phyloP scores from a whole-genome alignment of 1,284 basidiomycete genomes.

The Heterobasidion annosum region DNA sequence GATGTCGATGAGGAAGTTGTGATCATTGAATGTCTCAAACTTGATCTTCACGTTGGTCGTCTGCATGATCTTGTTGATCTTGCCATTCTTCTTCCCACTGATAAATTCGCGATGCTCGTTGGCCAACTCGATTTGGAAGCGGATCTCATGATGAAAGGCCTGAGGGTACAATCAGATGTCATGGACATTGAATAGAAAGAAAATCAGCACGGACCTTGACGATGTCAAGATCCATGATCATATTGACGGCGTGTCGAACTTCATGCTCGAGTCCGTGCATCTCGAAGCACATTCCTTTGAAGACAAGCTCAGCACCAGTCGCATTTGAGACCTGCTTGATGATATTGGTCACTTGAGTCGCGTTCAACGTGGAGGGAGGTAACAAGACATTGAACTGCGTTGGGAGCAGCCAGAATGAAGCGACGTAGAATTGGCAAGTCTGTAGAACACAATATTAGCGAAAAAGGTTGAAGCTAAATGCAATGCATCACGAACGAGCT shows the following conservation, averaged over 20 bases:
- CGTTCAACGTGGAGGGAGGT: slow-evolving; percentile 75
- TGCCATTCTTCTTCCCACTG: slow-evolving; percentile 96
- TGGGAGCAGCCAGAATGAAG: slow-evolving; percentile 93
- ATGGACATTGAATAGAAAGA: not conserved
- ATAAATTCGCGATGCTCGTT: slow-evolving; percentile 99
- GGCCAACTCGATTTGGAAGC: slow-evolving; percentile 96
- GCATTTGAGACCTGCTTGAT: slow-evolving; percentile 82
- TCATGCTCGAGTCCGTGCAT: slow-evolving; percentile 94
- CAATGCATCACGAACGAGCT: slow-evolving; percentile 56
- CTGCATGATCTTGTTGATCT: slow-evolving; percentile 99
- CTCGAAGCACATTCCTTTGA: slow-evolving; percentile 97
- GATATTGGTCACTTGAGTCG: slow-evolving; percentile 77
- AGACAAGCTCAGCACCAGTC: slow-evolving; percentile 91
- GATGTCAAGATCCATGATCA: slow-evolving; percentile 86
- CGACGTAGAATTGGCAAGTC: slow-evolving; percentile 95
- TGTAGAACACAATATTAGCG: slow-evolving; percentile 19
- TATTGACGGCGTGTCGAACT: slow-evolving; percentile 79
- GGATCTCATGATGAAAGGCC: slow-evolving; percentile 94
- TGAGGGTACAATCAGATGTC: slow-evolving; percentile 19
- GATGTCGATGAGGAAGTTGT: slow-evolving; percentile 97
- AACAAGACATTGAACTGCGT: slow-evolving; percentile 89
- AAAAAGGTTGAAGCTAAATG: not conserved
- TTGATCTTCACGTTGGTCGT: slow-evolving; percentile 95
- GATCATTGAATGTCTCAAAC: slow-evolving; percentile 98
- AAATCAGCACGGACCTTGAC: slow-evolving; percentile 59